Percentiles rank a stretch among this genome's conserved stretches.
Conservation (phyloP, 805 yeast species). For the Teunomyces kruisii region DNA sequence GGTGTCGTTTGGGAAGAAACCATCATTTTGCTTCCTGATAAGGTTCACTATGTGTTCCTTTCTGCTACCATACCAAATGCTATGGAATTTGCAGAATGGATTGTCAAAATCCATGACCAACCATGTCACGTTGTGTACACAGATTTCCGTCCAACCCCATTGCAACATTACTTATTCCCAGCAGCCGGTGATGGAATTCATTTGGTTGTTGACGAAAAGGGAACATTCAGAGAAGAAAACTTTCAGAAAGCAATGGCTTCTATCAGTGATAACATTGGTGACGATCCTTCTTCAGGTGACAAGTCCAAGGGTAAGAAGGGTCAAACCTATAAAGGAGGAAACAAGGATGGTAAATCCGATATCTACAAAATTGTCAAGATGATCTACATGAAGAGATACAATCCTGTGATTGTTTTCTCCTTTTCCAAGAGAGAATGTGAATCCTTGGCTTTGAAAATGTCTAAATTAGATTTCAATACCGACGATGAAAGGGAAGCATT, state of each 20-base stretch:
- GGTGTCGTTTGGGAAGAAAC: conserved; percentile 99
- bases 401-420: conserved; percentile 98
- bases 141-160: conserved; percentile 97
- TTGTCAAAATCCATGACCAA: conserved; percentile 88
- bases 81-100: conserved; percentile 98
- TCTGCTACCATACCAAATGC: conserved; percentile 98
- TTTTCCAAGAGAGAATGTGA: conserved; percentile 97
- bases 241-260: conserved; percentile 98
- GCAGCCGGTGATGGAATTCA: conserved; percentile 99
- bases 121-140: conserved; percentile 99
- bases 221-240: conserved; percentile 93
- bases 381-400: conserved; percentile 95
- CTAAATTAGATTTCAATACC: conserved; percentile 89
- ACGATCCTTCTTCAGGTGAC: conserved; percentile 67
- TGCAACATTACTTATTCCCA: conserved; percentile 96
- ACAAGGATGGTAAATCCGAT: conserved; percentile 74
- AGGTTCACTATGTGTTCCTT: conserved; percentile 88
- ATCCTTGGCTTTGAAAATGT: conserved; percentile 89
- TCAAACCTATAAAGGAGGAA: conserved; percentile 85
- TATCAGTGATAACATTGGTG: conserved; percentile 78
- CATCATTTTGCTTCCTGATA: conserved; percentile 90
- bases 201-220: conserved; percentile 95
- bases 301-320: conserved; percentile 70
- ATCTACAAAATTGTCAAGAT: conserved; percentile 94
- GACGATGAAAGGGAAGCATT: conserved; percentile 93